phyloP scores from a whole-genome alignment of 2,329 filamentous ascomycete species.

The Beauveria brongniartii region DNA sequence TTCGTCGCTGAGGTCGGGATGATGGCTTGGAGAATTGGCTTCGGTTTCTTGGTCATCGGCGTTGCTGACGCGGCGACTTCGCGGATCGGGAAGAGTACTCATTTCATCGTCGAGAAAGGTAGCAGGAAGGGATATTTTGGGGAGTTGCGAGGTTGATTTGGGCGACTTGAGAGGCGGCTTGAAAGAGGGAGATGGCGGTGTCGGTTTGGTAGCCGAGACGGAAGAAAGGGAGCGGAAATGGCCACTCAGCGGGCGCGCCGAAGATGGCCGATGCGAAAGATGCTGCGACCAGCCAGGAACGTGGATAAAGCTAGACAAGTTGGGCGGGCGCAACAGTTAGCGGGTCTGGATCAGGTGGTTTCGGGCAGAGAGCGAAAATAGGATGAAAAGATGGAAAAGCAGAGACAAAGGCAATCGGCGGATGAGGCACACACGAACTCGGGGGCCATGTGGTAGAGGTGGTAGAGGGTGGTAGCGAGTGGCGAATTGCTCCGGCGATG shows the following conservation, averaged over 20 bases:
- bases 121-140: constrained; percentile 30
- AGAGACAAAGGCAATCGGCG: not conserved
- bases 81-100: constrained; percentile 61
- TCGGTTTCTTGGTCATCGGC: constrained; percentile 22
- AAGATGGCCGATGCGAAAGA: constrained; percentile 22
- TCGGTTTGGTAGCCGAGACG: constrained; percentile 33
- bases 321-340: constrained; percentile 1
- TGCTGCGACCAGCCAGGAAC: constrained; percentile 46
- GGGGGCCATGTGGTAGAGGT: not conserved
- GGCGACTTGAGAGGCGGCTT: constrained; percentile 31
- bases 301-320: constrained; percentile 40
- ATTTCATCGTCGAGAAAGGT: constrained; percentile 50
- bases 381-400: too few species aligned
- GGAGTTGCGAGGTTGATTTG: constrained; percentile 26
- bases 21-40: constrained; percentile 22
- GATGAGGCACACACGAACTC: constrained; percentile 1
- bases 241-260: constrained; percentile 30
- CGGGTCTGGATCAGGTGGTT: not conserved
- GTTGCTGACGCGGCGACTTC: constrained; percentile 44
- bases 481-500: not conserved
- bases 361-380: not conserved
- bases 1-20: constrained; percentile 58
- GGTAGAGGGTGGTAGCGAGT: not conserved
- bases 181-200: constrained; percentile 20
- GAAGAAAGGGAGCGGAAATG: constrained; percentile 48